Conservation (phyloP, 2,329 filamentous ascomycete species). For the Fusarium pseudonygamai region DNA sequence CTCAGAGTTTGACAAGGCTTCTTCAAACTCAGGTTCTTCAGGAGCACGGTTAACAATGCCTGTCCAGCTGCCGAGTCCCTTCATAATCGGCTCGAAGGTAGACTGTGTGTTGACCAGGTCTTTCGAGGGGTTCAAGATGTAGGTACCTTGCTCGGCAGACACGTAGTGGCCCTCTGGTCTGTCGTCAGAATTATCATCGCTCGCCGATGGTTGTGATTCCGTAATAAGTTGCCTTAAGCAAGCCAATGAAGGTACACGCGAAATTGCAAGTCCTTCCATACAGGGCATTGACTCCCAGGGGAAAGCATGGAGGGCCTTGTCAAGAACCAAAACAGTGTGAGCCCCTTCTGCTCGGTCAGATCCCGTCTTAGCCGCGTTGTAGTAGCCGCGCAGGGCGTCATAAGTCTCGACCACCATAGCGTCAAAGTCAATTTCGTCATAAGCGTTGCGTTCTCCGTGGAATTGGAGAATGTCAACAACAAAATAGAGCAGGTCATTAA, state of each 20-base stretch:
- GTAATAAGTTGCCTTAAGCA: slow-evolving; percentile 81
- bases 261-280: slow-evolving; percentile 80
- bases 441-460: slow-evolving; percentile 94
- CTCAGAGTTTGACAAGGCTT: slow-evolving; percentile 71
- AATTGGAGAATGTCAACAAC: slow-evolving; percentile 97
- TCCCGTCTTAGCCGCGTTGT: slow-evolving; percentile 59
- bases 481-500: slow-evolving; percentile 96
- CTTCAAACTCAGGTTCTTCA: slow-evolving; percentile 79
- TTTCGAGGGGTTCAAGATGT: slow-evolving; percentile 88
- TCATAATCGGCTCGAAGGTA: slow-evolving; percentile 73
- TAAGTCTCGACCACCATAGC: slow-evolving; percentile 87
- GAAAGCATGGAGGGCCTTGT: slow-evolving; percentile 89
- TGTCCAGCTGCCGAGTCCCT: slow-evolving; percentile 75
- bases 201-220: slow-evolving; percentile 50
- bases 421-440: slow-evolving; percentile 98
- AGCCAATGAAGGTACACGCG: slow-evolving; percentile 86
- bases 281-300: slow-evolving; percentile 97
- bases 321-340: slow-evolving; percentile 89
- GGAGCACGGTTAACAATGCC: slow-evolving; percentile 75
- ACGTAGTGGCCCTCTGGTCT: slow-evolving; percentile 61
- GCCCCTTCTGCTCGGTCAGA: slow-evolving; percentile 54
- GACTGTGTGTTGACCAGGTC: slow-evolving; percentile 84
- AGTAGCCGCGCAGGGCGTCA: slow-evolving; percentile 84
- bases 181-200: slow-evolving; percentile 17
- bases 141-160: slow-evolving; percentile 68